These are phyloP conservation scores for Mollisiaceae sp. DNA, from an alignment of 2,329 filamentous ascomycete genomes.

Conservation along the genomic window DNA sequence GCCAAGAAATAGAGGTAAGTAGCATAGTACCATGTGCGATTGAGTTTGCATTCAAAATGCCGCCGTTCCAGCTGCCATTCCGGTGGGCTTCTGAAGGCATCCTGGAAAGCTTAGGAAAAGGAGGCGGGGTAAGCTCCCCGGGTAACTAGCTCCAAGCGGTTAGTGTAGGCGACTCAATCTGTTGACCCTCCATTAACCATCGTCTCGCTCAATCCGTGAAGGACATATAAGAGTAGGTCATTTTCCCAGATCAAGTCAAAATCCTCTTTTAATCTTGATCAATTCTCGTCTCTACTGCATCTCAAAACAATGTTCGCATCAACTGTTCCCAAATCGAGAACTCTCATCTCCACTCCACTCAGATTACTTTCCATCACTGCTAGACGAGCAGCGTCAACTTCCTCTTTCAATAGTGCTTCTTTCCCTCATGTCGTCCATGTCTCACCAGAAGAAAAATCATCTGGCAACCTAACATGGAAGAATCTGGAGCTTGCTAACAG, in stretches of 20 bases:
- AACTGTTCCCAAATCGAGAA: neutral
- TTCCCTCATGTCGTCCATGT: slow-evolving; percentile 24
- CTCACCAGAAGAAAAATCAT: slow-evolving; percentile 20
- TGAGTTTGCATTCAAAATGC: too few relatives aligned
- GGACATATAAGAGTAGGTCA: neutral
- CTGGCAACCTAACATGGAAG: slow-evolving; percentile 31
- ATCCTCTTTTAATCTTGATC: neutral
- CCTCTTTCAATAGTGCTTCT: slow-evolving; percentile 9
- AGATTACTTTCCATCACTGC: neutral
- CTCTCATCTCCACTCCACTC: neutral
- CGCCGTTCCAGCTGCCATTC: too few relatives aligned
- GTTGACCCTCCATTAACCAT: too few relatives aligned
- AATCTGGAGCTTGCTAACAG: slow-evolving; percentile 62
- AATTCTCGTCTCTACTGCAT: neutral
- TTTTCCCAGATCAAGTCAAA: neutral
- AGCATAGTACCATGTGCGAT: too few relatives aligned
- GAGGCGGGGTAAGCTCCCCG: too few relatives aligned
- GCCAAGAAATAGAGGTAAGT: too few relatives aligned
- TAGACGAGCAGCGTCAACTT: neutral
- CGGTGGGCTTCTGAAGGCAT: too few relatives aligned
- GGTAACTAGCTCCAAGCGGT: too few relatives aligned
- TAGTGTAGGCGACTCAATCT: too few relatives aligned
- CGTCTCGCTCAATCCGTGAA: neutral
- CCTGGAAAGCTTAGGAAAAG: too few relatives aligned
- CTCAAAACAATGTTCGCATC: neutral